Evolutionary conservation across 306 rosid species (phyloP), one percentile per base, ranked within the genome.

Genomic region (Ziziphus jujuba): DNA sequence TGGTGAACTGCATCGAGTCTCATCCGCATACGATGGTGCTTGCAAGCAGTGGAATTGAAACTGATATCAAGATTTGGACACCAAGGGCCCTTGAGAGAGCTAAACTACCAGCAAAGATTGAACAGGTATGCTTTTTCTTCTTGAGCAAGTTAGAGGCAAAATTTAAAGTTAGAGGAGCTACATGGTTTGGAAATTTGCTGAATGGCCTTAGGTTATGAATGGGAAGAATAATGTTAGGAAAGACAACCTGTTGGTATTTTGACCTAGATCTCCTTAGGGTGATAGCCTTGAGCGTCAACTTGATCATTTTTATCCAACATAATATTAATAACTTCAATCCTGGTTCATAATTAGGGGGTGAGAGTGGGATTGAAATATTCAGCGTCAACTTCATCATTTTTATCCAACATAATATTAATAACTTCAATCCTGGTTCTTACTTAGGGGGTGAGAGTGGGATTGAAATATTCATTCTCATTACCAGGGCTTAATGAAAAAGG

Each of bases 31-130:
- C 87, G 70, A 79, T 87, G 74, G 84, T 77, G 79, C 96, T 93
- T 81, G 99, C 97, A 66, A 93, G 99, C 81, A 84, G 99, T 23
- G 99, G 99, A 73, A 85, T 93, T 68, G 99, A 93, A 43, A 44
- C 55, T 70, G 89, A 93, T 79, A 71, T 93, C 70, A 93, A 93
- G 81, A 77, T 93, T 44, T 93, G 99, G 99, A 90, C 90, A 64
- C 95, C 99, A 40, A 90, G 80, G 83, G 95, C 97, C 64, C 56
- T 56, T 10, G 95, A 90, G 84, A 93, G 84, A 77, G 96, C 90
- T 83, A 72, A 57, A 40, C 67, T 88, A 72, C 99, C 99, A 21
- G 70, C 60, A 78, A 90, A 75, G 34, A 80, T 93, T 44, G 89
- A 86, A 68, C 77, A 77, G 96, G 99, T 93, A 88, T 20, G 68